Evolutionary conservation across 331 rosid genomes (phyloP), one percentile per base, ranked within the genome.

Genomic region (Prunus yedoensis): DNA sequence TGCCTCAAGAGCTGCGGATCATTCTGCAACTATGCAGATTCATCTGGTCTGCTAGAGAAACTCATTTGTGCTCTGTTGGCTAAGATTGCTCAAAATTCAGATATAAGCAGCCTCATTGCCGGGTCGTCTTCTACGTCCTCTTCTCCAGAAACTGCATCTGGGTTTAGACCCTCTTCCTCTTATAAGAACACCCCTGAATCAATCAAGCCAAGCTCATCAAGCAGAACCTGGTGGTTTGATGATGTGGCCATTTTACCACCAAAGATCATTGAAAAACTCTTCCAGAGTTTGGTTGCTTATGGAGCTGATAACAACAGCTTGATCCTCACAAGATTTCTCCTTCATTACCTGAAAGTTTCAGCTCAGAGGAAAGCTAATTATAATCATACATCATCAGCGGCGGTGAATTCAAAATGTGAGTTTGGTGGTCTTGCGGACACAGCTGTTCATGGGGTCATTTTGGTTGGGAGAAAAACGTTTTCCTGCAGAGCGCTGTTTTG

Each of bases 141-240:
- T 38, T 90, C 98, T 4, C 92, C 90, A 15, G 97, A 89, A 41
- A 79, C 88, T 77, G 60, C 66, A 35, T 71, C 77, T 71, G 80
- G 73, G 59, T 80, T 79, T 66, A 77, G 92, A 77, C 77, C 80
- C 54, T 89, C 90, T 68, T 82, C 84, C 56, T 80, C 92, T 67
- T 65, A 71, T 20, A 84, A 73, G 47, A 63, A 81, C 9, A 88
- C 93, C 27, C 91, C 90, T 28, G 81, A 84, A n/a, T 84, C 75
- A 67, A 63, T 77, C 65, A 87, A 81, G 82, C 77, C 84, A 58
- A 64, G 61, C 70, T 58, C 87, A 32, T 67, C 91, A 20, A 83
- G 67, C 83, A 93, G 83, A 81, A 86, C 86, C 10, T 89, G 98
- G 98, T 93, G 98, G 98, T 91, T 91, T 79, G 86, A 89, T 49